Evolutionary conservation across 345 rosid genomes (phyloP), one percentile per base, ranked within the genome.

Genomic region (Sisymbrium irio): DNA sequence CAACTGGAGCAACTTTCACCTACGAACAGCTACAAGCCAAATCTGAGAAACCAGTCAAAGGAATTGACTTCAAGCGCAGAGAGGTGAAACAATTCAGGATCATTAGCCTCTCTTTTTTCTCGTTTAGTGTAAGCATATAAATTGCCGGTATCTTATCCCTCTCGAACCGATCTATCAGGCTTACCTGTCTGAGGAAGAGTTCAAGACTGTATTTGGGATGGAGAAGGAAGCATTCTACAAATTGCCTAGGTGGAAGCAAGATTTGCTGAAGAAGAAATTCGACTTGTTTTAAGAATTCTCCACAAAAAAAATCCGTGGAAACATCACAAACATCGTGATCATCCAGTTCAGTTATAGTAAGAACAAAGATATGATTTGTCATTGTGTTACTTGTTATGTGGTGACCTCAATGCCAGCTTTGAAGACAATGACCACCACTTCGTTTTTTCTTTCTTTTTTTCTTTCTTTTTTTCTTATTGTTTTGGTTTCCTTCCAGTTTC

Each of bases 181-280:
- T 8, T 96, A 96, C 72, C 86, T 96, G 62, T 85, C 93, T 2
- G 90, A 82, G 3, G 94, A 90, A 69, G 99, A 96, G 74, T 96
- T 96, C 72, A 78, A 85, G 79, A 71, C 75, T 27, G 79, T 92
- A 51, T 85, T 96, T 36, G 92, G 96, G 50, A 85, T 85, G 80
- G 41, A 79, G 59, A 96, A 90, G 80, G 96, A 83, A 80, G 88
- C 80, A 67, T 96, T 96, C 73, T 83, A 85, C 73, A 87, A 87
- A 66, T 68, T 87, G 78, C 99, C 99, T 6, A 85, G 84, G 74
- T 96, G 99, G 99, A 96, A 96, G 85, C 97, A 96, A 85, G 98
- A 96, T 79, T 66, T 90, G 77, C 89, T 73, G 65, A 96, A 96
- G 88, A 92, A 80, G 87, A 89, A 92, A 74, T 75, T 80, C 59